Evolutionary conservation across 306 rosid species (phyloP).

Genomic region (Ormosia emarginata): DNA sequence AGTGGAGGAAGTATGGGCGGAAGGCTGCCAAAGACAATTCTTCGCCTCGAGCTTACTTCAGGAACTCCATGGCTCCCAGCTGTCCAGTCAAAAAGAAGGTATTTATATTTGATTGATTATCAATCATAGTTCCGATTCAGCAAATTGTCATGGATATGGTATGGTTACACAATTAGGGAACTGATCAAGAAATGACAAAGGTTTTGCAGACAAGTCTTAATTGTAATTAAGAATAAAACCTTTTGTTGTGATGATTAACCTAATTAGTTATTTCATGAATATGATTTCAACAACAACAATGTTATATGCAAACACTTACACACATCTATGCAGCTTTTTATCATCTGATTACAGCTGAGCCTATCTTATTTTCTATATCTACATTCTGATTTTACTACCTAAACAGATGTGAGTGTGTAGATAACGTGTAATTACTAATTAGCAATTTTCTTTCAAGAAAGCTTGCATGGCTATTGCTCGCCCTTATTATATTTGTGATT

Average conservation of each 20-base stretch:
- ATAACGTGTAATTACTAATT: too few species aligned
- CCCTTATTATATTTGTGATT: neutral
- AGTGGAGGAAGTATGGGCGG: conserved; percentile 82
- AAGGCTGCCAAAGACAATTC: conserved; percentile 75
- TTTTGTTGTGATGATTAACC: neutral
- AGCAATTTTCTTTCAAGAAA: neutral
- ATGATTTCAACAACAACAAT: neutral
- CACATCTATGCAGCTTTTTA: too few species aligned
- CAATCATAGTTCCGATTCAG: neutral
- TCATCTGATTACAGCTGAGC: too few species aligned
- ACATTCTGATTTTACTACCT: too few species aligned
- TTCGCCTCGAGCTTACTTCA: conserved; percentile 74
- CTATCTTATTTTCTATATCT: too few species aligned
- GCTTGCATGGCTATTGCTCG: neutral
- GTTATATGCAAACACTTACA: too few species aligned
- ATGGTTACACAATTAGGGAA: neutral
- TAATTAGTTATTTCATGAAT: conserved; percentile 4
- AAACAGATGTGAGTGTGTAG: too few species aligned
- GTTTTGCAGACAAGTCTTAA: neutral
- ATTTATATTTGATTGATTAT: neutral
- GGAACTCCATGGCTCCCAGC: conserved; percentile 63
- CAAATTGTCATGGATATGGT: neutral
- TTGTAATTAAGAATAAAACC: neutral
- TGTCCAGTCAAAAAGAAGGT: conserved; percentile 84
- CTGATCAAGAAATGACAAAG: neutral